A percentile compares a stretch with the other conserved stretches of the same genome.
Evolutionary conservation across 177 flowering plant species (phyloP).

Genomic region (Vitis hybrid): DNA sequence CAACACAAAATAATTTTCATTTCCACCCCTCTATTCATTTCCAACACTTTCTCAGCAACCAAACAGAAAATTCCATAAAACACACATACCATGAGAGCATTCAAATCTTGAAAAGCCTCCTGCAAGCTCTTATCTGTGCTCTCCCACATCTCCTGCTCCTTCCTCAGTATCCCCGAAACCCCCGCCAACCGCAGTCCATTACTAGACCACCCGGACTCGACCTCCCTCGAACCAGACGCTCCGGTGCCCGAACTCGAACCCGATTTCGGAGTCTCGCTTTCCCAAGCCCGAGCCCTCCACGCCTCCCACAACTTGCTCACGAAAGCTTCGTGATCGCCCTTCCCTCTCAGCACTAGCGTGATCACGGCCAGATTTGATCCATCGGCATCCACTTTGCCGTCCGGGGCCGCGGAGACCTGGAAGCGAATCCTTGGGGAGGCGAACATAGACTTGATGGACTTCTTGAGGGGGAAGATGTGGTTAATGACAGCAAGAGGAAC

Average conservation of each 20-base stretch:
- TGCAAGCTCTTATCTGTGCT: constrained; percentile 93
- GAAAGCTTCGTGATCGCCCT: constrained; percentile 65
- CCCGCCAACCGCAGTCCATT: constrained; percentile 61
- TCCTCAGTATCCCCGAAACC: constrained; percentile 87
- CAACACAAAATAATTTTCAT: no score
- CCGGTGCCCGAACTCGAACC: constrained; percentile 3
- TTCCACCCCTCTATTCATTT: neutral
- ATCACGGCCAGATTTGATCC: constrained; percentile 45
- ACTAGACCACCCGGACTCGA: constrained; percentile 1
- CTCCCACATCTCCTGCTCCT: constrained; percentile 99
- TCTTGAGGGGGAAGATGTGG: constrained; percentile 65
- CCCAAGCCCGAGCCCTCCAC: constrained; percentile 83
- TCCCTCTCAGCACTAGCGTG: constrained; percentile 68
- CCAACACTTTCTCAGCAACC: neutral
- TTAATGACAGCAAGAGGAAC: constrained; percentile 62
- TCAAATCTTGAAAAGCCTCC: constrained; percentile 94
- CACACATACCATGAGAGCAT: constrained; percentile 86
- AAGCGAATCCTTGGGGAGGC: constrained; percentile 72
- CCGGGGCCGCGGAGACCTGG: constrained; percentile 47
- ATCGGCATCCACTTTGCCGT: constrained; percentile 28
- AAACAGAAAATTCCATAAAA: neutral
- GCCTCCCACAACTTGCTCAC: constrained; percentile 65
- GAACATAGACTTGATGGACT: constrained; percentile 77
- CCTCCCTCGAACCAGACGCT: constrained; percentile 22
- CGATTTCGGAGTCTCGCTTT: constrained; percentile 15